Base-by-base conservation (phyloP, 2,329 filamentous ascomycete genomes). In the Fusarium redolens region DNA sequence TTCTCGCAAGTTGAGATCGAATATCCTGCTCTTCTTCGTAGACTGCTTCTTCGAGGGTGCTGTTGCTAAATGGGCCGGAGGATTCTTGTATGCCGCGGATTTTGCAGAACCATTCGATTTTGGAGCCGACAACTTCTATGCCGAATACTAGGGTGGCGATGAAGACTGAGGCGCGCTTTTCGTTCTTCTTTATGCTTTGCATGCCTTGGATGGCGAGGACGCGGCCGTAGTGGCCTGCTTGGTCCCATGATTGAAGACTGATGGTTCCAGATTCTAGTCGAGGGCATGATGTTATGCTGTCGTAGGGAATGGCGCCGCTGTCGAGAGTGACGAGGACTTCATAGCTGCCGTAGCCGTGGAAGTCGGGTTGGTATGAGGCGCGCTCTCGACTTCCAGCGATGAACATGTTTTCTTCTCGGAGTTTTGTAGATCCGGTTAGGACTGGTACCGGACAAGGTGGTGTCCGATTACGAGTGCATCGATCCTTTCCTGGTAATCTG, bases 21-120 rank as follows among this genome's bases (percentile, higher is more conserved):
- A 69, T 64, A 15, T 69, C 65, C 7, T 69, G 65, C 10, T 69
- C 66, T 1, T 69, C 66, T 25, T 69, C 66, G 2, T 64, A 68
- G 0, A 69, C 66, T 0, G 35, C 58, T 15, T 69, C 65, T 18
- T 69, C 66, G 1, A 68, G 58, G 0, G 41, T 54, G 1, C 38
- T 54, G 2, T 28, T 47, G 12, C 54, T 48, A 1, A 65, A 65
- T 5, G 56, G 35, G 1, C 25, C 33, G 1, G 51, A 40, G 0
- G 58, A 52, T 40, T 69, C 66, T 48, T 57, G 52, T 1, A 69
- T 57, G 1, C 65, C 35, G 0, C 66, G 58, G 2, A 69, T 69
- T 4, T 57, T 69, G 7, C 66, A 69, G 40, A 56, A 69, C 66
- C 66, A 69, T 20, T 69, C 66, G 11, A 56, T 43, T 4, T 69